Conservation (phyloP, 495 filamentous ascomycete species). For the Pseudomonodictys pantanalensis region DNA sequence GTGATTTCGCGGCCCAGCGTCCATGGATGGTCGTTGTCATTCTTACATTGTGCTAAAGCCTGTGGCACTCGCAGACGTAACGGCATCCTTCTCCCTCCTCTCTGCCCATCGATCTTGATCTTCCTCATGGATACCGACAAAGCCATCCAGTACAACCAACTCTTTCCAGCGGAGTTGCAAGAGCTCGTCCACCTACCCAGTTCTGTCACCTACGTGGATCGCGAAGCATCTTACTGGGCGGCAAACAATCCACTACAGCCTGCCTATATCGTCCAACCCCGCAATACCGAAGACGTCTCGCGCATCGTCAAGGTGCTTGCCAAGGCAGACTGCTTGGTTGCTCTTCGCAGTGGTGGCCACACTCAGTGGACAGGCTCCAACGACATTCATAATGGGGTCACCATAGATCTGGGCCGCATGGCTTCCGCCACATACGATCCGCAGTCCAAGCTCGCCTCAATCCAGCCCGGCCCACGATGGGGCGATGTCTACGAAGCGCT, state of each 20-base stretch:
- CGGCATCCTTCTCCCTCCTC: conserved; percentile 1
- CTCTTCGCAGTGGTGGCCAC: conserved; percentile 52
- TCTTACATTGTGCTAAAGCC: background rate
- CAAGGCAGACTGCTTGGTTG: conserved; percentile 32
- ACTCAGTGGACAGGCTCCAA: conserved; percentile 43
- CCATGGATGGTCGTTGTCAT: background rate
- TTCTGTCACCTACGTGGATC: conserved; percentile 2
- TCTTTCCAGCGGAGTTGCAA: conserved; percentile 1
- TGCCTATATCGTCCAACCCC: conserved; percentile 12
- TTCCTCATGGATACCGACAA: conserved; percentile 4
- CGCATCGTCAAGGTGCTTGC: conserved; percentile 5
- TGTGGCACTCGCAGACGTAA: background rate
- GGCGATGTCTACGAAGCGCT: conserved; percentile 25
- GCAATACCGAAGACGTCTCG: conserved; percentile 4
- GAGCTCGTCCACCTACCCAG: background rate
- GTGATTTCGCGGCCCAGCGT: too few species aligned
- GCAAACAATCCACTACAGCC: conserved; percentile 3
- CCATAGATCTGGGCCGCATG: conserved; percentile 52
- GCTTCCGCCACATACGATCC: conserved; percentile 44
- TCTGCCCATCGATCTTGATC: background rate
- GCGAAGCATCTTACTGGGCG: conserved; percentile 11
- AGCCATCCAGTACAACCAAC: background rate
- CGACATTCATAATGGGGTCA: conserved; percentile 46
- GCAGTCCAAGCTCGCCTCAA: conserved; percentile 38
- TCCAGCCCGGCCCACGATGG: conserved; percentile 44